Evolutionary conservation across 768 basidiomycete species (phyloP).

Genomic region (Termitomyces sp.): DNA sequence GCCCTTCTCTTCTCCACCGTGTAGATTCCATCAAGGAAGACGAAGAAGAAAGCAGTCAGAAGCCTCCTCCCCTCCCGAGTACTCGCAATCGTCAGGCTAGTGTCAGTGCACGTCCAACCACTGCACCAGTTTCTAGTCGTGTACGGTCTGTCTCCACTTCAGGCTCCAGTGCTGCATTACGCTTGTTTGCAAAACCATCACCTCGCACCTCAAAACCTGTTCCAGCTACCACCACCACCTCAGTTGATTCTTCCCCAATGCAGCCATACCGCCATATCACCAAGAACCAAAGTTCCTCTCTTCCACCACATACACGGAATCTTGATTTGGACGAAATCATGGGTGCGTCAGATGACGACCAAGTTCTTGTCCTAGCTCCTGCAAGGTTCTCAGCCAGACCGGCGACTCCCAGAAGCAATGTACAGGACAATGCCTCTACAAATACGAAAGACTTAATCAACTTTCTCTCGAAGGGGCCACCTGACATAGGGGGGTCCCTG

Average conservation of each 20-base stretch:
- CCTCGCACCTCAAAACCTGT: constrained; percentile 27
- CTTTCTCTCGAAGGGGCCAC: constrained; percentile 52
- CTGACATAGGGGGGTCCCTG: constrained; percentile 52
- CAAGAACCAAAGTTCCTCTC: constrained; percentile 27
- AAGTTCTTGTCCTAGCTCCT: constrained; percentile 15
- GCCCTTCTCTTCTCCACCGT: constrained; percentile 40
- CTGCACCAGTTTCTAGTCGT: constrained; percentile 27
- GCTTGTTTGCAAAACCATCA: constrained; percentile 20
- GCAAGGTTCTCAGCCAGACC: constrained; percentile 16
- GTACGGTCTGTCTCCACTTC: constrained; percentile 39
- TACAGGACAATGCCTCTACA: constrained; percentile 29
- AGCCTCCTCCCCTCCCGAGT: constrained; percentile 16
- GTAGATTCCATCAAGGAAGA: constrained; percentile 66
- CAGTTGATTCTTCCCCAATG: constrained; percentile 22
- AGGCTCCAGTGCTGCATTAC: constrained; percentile 19
- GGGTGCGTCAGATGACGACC: constrained; percentile 64
- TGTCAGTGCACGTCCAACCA: constrained; percentile 34
- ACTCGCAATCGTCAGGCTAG: constrained; percentile 43
- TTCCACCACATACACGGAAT: constrained; percentile 47
- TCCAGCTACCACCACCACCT: constrained; percentile 22
- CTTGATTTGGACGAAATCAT: constrained; percentile 73
- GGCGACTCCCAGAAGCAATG: constrained; percentile 17
- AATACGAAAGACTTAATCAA: constrained; percentile 53
- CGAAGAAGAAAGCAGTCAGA: constrained; percentile 46
- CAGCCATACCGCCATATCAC: constrained; percentile 19